A percentile compares a stretch with the other conserved stretches of the same genome.
Evolutionary conservation across 352 stramenopile species (phyloP).

Genomic region (Phytopythium litorale): DNA sequence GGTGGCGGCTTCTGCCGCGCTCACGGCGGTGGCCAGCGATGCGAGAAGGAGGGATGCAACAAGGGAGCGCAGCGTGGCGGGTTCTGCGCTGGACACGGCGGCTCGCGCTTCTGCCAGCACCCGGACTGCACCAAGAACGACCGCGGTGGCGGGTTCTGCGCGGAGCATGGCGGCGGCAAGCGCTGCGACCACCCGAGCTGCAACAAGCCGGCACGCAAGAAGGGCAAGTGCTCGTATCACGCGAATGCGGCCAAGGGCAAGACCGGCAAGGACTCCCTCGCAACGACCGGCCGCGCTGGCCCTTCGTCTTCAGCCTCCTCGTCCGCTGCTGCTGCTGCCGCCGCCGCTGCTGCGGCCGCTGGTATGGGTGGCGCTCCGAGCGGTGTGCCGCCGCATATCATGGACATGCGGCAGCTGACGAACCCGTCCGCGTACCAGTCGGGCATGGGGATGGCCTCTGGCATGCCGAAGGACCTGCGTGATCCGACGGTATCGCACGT

Average conservation of each 20-base stretch:
- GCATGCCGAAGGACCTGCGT: slow-evolving; percentile 38
- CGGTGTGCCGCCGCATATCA: slow-evolving; percentile 56
- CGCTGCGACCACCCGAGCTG: slow-evolving; percentile 72
- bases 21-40: slow-evolving; percentile 80
- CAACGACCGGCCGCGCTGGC: slow-evolving; percentile 7
- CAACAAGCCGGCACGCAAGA: slow-evolving; percentile 81
- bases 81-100: slow-evolving; percentile 82
- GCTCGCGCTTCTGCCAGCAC: slow-evolving; percentile 75
- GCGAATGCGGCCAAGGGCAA: slow-evolving; percentile 75
- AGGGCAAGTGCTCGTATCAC: slow-evolving; percentile 87
- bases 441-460: slow-evolving; percentile 17
- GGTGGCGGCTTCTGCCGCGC: slow-evolving; percentile 83
- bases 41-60: slow-evolving; percentile 79
- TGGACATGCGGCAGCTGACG: slow-evolving; percentile 83
- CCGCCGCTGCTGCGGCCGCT: neutral
- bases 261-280: slow-evolving; percentile 41
- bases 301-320: neutral
- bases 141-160: slow-evolving; percentile 80
- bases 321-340: neutral
- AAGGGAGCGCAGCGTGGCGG: slow-evolving; percentile 78
- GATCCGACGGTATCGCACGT: slow-evolving; percentile 21
- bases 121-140: slow-evolving; percentile 89
- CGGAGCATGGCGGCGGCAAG: slow-evolving; percentile 82
- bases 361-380: neutral
- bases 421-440: slow-evolving; percentile 42